Base-by-base conservation (phyloP, 2,329 filamentous ascomycete genomes). In the Coniochaeta pulveracea region DNA sequence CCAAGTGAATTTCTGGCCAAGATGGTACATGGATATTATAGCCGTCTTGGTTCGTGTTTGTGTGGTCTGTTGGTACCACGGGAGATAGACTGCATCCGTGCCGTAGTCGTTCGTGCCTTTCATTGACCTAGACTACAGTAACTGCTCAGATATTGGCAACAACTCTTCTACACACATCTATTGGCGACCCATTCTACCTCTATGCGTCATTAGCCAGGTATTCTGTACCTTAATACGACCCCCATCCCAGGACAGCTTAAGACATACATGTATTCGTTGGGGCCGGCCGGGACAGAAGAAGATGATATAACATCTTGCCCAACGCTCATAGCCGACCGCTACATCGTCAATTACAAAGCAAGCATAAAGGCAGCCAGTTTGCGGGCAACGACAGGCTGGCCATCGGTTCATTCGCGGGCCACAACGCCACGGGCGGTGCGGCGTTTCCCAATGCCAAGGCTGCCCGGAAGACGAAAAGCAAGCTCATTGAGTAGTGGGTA, bases 391-490 rank as follows among this genome's bases (percentile, higher is more conserved):
- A 27, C 26, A 6, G 26, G 6, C 39, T 49, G 21, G 37, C 46
- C 18, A 37, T 49, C 9, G 50, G 47, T 28, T 32, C 36, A 16
- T 26, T 37, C 5, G 18, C 29, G n/a, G 33, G 28, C n/a, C 51
- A 55, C 34, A 51, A 41, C 31, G 54, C 52, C 10, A 45, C 34
- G 10, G 40, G 8, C 21, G 21, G 21, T 8, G 21, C 21, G 21
- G 21, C 21, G 21, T 23, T n/a, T 23, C 8, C 21, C 21, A 23
- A 23, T 23, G 21, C n/a, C 21, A 8, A 8, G 21, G 21, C n/a
- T 23, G 21, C 8, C 21, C 21, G n/a, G 21, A 23, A 23, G 21
- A 23, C 21, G 21, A 23, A 23, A n/a, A 23, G n/a, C 21, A 23
- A 23, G 21, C 8, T 23, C n/a, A 23, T 23, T 23, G 21, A 23